Evolutionary conservation across 768 basidiomycete species (phyloP).

Genomic region (Boletus reticulatus): DNA sequence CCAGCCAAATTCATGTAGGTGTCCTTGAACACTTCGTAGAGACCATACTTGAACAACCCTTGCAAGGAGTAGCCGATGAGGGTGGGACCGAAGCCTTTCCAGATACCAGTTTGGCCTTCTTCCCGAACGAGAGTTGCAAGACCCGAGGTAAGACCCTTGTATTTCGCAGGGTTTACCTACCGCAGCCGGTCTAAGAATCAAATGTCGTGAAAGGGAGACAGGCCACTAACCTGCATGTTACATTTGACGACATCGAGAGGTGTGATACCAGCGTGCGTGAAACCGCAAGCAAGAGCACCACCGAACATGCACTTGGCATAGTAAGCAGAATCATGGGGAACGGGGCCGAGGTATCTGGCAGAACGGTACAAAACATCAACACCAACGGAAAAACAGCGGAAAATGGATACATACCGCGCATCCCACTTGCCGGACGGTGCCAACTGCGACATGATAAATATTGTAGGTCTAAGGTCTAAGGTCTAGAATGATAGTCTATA

Average conservation of each 20-base stretch:
- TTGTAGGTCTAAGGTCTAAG: too few species aligned
- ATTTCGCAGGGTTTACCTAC: conserved; percentile 76
- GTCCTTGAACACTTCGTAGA: conserved; percentile 98
- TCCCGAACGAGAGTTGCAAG: conserved; percentile 69
- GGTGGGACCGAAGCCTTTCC: conserved; percentile 95
- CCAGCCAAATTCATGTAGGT: conserved; percentile 86
- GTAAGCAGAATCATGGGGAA: conserved; percentile 73
- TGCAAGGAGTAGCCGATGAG: conserved; percentile 92
- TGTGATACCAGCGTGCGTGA: conserved; percentile 86
- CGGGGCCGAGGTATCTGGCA: conserved; percentile 61
- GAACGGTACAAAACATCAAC: background rate
- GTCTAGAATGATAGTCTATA: too few species aligned
- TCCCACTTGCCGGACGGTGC: conserved; percentile 66
- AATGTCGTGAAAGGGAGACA: too few species aligned
- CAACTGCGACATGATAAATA: conserved; percentile 45
- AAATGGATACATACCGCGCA: conserved; percentile 49
- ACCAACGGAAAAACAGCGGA: background rate
- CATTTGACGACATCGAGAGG: conserved; percentile 88
- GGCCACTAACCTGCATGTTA: conserved; percentile 76
- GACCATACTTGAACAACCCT: conserved; percentile 98
- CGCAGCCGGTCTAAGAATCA: background rate
- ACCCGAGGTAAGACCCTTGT: conserved; percentile 60
- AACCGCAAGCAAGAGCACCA: conserved; percentile 82
- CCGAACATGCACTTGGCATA: conserved; percentile 88
- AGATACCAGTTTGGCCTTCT: conserved; percentile 82